These are phyloP conservation scores for Catharanthus roseus DNA, from an alignment of 257 asterid genomes.

Conservation along the genomic window DNA sequence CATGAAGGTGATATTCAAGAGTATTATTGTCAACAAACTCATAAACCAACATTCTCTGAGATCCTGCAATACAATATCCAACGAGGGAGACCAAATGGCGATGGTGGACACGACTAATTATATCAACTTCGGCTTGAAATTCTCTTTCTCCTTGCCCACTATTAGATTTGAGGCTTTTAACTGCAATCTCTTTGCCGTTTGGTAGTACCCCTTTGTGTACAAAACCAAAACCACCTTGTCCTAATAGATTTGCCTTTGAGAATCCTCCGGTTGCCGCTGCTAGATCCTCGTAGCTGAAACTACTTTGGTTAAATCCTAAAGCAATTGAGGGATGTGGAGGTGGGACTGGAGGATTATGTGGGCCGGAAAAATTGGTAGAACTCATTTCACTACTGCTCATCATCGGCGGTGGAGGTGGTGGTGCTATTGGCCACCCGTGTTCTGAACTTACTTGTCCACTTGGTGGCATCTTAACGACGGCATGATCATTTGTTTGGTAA, in stretches of 20 bases:
- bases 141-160: constrained; percentile 69
- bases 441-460: constrained; percentile 64
- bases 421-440: constrained; percentile 49
- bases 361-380: constrained; percentile 57
- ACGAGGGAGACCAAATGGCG: constrained; percentile 57
- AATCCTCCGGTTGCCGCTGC: constrained; percentile 48
- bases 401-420: constrained; percentile 85
- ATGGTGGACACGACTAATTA: constrained; percentile 59
- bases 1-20: constrained; percentile 53
- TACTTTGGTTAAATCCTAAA: constrained; percentile 45
- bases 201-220: constrained; percentile 56
- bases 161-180: constrained; percentile 46
- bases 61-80: constrained; percentile 55
- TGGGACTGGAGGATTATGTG: constrained; percentile 34
- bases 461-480: constrained; percentile 42
- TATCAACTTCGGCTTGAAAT: constrained; percentile 63
- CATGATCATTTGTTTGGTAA: constrained; percentile 33
- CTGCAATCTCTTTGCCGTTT: constrained; percentile 49
- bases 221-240: constrained; percentile 63
- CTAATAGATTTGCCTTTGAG: constrained; percentile 28
- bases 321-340: constrained; percentile 44
- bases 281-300: constrained; percentile 44
- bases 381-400: constrained; percentile 54
- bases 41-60: constrained; percentile 53
- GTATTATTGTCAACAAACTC: constrained; percentile 56